Conservation (phyloP, 139 green algal species). For the Micromonas pusilla region DNA sequence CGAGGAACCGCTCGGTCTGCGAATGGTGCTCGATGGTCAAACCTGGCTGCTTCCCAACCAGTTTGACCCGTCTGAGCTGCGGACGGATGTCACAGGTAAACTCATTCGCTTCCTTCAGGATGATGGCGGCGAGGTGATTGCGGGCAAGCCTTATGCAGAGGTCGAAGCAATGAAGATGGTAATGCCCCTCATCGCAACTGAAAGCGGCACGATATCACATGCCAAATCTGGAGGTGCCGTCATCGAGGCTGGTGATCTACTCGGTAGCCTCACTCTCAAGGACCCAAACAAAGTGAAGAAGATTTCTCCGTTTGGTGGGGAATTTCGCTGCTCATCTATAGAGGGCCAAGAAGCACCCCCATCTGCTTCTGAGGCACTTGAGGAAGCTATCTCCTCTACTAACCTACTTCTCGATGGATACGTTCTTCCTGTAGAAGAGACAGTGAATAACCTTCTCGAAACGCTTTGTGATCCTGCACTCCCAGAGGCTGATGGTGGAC, state of each 20-base stretch:
- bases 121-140: constrained; percentile 54
- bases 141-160: constrained; percentile 71
- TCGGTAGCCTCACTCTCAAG: constrained; percentile 13
- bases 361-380: constrained; percentile 4
- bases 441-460: constrained; percentile 7
- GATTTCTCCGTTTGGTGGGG: background rate
- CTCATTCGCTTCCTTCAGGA: constrained; percentile 51
- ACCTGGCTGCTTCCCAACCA: constrained; percentile 86
- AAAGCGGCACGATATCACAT: constrained; percentile 15
- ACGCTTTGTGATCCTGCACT: background rate
- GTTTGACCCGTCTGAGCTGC: constrained; percentile 57
- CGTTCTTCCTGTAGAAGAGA: background rate
- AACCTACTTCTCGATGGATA: constrained; percentile 27
- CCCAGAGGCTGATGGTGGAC: background rate
- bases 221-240: constrained; percentile 10
- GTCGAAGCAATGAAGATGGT: constrained; percentile 95
- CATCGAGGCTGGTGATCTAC: constrained; percentile 23
- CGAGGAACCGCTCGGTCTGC: constrained; percentile 79
- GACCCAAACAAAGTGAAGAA: constrained; percentile 27
- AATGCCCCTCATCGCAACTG: constrained; percentile 52
- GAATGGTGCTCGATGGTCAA: constrained; percentile 78
- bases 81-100: constrained; percentile 35
- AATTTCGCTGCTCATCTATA: background rate
- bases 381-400: background rate
- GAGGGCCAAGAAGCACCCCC: background rate